Base-by-base conservation (phyloP, 768 basidiomycete genomes). In the Sarcodon sp. region DNA sequence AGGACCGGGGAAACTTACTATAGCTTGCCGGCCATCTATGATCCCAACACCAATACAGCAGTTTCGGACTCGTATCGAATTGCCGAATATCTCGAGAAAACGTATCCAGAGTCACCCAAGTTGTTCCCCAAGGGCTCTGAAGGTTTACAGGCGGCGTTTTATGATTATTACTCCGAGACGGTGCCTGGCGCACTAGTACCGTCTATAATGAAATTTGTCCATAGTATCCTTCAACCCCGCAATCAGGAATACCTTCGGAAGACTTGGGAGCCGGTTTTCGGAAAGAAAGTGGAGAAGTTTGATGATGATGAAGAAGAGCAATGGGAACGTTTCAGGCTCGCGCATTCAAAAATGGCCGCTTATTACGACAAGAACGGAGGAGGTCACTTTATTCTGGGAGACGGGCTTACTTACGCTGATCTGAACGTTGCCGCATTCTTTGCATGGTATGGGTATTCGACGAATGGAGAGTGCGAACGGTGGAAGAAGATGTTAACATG, bases 401-500 rank as follows among this genome's bases (percentile, higher is more conserved):
- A 64, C 6, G 54, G 50, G 10, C 53, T 64, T 7, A 63, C 60
- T 0, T 75, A 66, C 56, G 67, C 65, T 0, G 73, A 77, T 54
- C 59, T 74, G 31, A 59, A 62, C 3, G 50, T 72, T 18, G 70
- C 57, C 2, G 50, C 54, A 3, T 56, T 27, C 21, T 27, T 27
- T 27, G 21, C 21, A 27, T 27, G 21, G 21, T 27, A 27, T 27
- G 21, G 21, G 52, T 53, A 52, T 11, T 35, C 66, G 1, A 59
- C 60, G 43, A 68, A 67, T 3, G 61, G 61, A 48, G 64, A 72
- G 7, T 68, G 68, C 45, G 53, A 63, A 44, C 63, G 66, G 47
- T 76, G 73, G 71, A 64, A 59, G 44, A 61, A 63, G 27, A 48
- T 74, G 5, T 49, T 45, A 33, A 57, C 51, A 13, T 69, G 73